Evolutionary conservation across 371 early-diverging fungal genomes (phyloP).

Genomic region (Dichotomocladium elegans): DNA sequence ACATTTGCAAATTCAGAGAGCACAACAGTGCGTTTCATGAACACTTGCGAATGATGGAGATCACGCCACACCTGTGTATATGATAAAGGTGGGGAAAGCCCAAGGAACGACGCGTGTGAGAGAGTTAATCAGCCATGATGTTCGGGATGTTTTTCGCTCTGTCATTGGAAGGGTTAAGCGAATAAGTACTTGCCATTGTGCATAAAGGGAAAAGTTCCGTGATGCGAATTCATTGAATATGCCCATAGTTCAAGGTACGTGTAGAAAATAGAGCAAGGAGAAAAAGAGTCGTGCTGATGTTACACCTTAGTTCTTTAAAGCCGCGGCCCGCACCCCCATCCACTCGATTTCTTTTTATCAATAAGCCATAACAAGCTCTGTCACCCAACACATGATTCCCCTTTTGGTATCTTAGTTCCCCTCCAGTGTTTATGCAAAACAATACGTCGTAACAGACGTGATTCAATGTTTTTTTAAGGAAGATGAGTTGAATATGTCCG

Average conservation of each 20-base stretch:
- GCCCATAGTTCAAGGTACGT: conserved; percentile 26
- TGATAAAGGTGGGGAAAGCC: not conserved
- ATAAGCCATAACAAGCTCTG: too few species aligned
- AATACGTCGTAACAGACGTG: too few species aligned
- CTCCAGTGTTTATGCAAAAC: too few species aligned
- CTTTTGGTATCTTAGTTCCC: too few species aligned
- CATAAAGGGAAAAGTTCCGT: conserved; percentile 47
- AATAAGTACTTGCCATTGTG: conserved; percentile 50
- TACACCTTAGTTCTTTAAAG: too few species aligned
- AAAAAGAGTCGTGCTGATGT: too few species aligned
- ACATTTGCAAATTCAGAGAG: not conserved
- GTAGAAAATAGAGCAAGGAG: not conserved
- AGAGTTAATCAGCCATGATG: not conserved
- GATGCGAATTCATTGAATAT: conserved; percentile 39
- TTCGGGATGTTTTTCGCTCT: not conserved
- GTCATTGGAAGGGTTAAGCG: not conserved
- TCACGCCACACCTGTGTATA: conserved; percentile 28
- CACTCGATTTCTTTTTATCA: too few species aligned
- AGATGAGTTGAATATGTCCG: too few species aligned
- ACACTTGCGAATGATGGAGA: conserved; percentile 38
- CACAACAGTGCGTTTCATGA: not conserved
- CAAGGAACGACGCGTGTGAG: not conserved
- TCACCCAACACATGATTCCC: too few species aligned
- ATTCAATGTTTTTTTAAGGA: too few species aligned
- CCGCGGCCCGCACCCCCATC: too few species aligned